Percentiles rank a stretch among this genome's conserved stretches.
phyloP scores from a whole-genome alignment of 2,329 filamentous ascomycete genomes.

The Penicillium italicum region DNA sequence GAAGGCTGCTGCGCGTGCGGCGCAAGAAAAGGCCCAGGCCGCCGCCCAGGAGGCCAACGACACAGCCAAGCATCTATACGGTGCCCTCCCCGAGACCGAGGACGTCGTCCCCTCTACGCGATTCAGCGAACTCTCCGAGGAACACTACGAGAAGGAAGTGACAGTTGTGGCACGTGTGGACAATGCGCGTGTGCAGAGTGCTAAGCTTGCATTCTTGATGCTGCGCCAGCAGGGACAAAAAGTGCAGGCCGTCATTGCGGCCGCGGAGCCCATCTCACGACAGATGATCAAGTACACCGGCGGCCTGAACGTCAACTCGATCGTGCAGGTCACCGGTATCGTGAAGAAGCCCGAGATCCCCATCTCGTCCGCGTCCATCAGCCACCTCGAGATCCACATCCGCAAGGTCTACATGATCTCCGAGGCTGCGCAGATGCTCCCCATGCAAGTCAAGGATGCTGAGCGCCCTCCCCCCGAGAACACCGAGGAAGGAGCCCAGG shows the following conservation, averaged over 20 bases:
- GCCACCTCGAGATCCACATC: constrained; percentile 81
- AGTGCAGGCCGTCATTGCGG: constrained; percentile 73
- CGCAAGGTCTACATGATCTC: constrained; percentile 77
- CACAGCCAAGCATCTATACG: constrained; percentile 70
- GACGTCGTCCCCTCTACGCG: constrained; percentile 59
- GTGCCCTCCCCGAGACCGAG: constrained; percentile 60
- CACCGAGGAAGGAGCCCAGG: constrained; percentile 45
- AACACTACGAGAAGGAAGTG: constrained; percentile 66
- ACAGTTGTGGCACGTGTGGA: constrained; percentile 78
- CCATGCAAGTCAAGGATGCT: constrained; percentile 57
- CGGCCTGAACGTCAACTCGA: constrained; percentile 72
- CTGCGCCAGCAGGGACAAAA: constrained; percentile 73
- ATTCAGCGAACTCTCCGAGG: constrained; percentile 54
- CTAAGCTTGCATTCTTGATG: constrained; percentile 88
- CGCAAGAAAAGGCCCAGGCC: constrained; percentile 68
- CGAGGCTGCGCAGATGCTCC: constrained; percentile 57
- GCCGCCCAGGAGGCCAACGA: constrained; percentile 61
- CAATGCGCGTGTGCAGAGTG: constrained; percentile 81
- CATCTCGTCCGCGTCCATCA: constrained; percentile 81
- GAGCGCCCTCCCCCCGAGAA: constrained; percentile 46
- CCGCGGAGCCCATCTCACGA: constrained; percentile 63
- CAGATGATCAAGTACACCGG: constrained; percentile 95
- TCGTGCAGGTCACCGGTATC: constrained; percentile 73
- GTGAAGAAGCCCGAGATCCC: constrained; percentile 81
- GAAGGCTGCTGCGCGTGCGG: constrained; percentile 68